A percentile compares a stretch with the other conserved stretches of the same genome.
Evolutionary conservation across 2,329 filamentous ascomycete species (phyloP).

Genomic region (Fusarium guadeloupense): DNA sequence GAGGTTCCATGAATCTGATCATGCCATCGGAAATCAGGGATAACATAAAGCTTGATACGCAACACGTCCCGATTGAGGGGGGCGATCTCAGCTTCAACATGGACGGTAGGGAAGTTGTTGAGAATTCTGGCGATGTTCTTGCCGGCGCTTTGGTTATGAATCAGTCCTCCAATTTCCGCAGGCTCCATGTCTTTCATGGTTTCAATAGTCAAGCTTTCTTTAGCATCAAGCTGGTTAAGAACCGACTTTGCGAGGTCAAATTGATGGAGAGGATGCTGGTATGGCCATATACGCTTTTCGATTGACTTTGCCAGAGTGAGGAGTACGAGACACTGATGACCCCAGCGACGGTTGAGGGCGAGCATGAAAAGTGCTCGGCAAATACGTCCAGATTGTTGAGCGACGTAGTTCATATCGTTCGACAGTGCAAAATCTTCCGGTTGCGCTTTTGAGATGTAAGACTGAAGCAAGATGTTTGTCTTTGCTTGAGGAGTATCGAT

Average conservation of each 20-base stretch:
- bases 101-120: slow-evolving; percentile 90
- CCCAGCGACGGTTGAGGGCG: slow-evolving; percentile 93
- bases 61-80: slow-evolving; percentile 94
- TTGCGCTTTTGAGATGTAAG: slow-evolving; percentile 88
- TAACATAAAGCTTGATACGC: slow-evolving; percentile 86
- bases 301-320: slow-evolving; percentile 96
- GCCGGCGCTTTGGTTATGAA: slow-evolving; percentile 91
- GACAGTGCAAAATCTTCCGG: slow-evolving; percentile 93
- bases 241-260: slow-evolving; percentile 90
- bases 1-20: slow-evolving; percentile 92
- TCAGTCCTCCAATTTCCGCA: slow-evolving; percentile 86
- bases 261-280: slow-evolving; percentile 92
- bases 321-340: slow-evolving; percentile 91
- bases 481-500: slow-evolving; percentile 82
- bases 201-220: slow-evolving; percentile 79
- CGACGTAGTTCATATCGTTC: slow-evolving; percentile 93
- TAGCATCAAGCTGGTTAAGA: slow-evolving; percentile 85
- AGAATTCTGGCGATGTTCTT: slow-evolving; percentile 82
- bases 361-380: slow-evolving; percentile 97
- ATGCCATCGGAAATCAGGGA: slow-evolving; percentile 93
- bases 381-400: slow-evolving; percentile 94
- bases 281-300: slow-evolving; percentile 94
- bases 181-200: slow-evolving; percentile 91
- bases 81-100: slow-evolving; percentile 92
- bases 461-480: slow-evolving; percentile 93